Evolutionary conservation across 140 eudicot genomes (phyloP), one percentile per base, ranked within the genome.

Genomic region (Ambrosia hybrid): DNA sequence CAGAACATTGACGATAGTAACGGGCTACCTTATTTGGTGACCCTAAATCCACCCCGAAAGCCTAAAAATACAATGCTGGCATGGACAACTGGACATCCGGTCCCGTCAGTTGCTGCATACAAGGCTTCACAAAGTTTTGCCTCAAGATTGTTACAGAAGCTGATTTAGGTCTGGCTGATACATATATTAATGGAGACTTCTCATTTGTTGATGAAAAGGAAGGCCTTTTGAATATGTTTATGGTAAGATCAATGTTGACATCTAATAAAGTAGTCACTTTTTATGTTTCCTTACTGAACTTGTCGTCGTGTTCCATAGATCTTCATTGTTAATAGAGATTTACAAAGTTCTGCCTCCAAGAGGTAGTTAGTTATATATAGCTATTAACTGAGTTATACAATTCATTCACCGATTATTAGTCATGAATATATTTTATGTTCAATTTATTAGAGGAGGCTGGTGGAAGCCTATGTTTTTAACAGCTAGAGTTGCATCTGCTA

Each of bases 161-260:
- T 61, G 99, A 91, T 75, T 91, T 95, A 81, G 99, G 99, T 80
- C 90, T 95, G 72, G 99, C 99, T 8, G 99, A 95, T 82, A 96
- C 97, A 12, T 95, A 84, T 75, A 88, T 95, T 16, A 86, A 95
- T 67, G 96, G 99, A 13, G 96, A 95, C 53, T 84, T 91, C 73
- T 95, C 99, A 41, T 88, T 88, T 49, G 89, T 95, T 71, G 97
- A 95, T 82, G 83, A 91, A 71, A 74, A 88, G 56, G 86, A 83
- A 67, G 99, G 97, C 73, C 91, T 95, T 77, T 65, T 88, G 67
- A 83, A 88, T 77, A 85, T 95, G 59, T 91, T 95, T 21, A 21
- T 21, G 26, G 26, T 21, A 21, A 82, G 79, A 76, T 41, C 17
- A 56, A 64, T 49, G 7, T 74, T 71, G 8, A 37, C 3, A 30